These are phyloP conservation scores for Malus hybrid DNA, from an alignment of 331 rosid species.

Conservation along the genomic window DNA sequence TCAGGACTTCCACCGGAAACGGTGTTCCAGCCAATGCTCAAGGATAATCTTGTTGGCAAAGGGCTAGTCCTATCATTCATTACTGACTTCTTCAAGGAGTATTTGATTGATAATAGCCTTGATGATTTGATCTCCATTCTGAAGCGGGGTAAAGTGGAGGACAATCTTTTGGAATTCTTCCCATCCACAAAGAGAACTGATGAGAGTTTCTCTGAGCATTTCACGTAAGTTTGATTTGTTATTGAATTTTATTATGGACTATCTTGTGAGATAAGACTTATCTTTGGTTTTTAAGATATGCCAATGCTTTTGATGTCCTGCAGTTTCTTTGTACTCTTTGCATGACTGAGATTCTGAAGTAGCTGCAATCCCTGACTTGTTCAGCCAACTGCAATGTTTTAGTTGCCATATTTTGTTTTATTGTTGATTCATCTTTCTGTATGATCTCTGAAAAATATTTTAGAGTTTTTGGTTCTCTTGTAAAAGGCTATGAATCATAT, in stretches of 20 bases:
- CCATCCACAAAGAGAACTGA: conserved; percentile 84
- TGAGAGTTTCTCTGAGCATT: conserved; percentile 90
- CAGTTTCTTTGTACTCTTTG: neutral
- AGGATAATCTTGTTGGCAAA: conserved; percentile 98
- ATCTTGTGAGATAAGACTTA: neutral
- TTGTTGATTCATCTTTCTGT: neutral
- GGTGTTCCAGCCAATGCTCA: conserved; percentile 94
- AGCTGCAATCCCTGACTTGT: neutral
- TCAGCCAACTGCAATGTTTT: neutral
- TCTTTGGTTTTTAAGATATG: neutral
- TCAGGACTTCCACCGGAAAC: conserved; percentile 99
- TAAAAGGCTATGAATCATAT: neutral
- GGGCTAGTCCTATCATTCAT: conserved; percentile 94
- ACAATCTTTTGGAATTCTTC: conserved; percentile 77
- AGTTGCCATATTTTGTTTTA: neutral
- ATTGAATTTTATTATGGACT: neutral
- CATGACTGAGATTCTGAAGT: neutral
- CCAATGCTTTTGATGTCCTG: neutral
- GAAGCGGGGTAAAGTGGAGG: conserved; percentile 97
- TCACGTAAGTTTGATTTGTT: conserved; percentile 48
- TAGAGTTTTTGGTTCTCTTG: neutral
- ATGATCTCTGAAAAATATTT: neutral
- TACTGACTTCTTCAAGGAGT: conserved; percentile 96
- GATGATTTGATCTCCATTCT: conserved; percentile 96
- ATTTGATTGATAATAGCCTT: conserved; percentile 88